Conservation (phyloP, 192 early-diverging fungal genomes). For the Geranomyces variabilis region DNA sequence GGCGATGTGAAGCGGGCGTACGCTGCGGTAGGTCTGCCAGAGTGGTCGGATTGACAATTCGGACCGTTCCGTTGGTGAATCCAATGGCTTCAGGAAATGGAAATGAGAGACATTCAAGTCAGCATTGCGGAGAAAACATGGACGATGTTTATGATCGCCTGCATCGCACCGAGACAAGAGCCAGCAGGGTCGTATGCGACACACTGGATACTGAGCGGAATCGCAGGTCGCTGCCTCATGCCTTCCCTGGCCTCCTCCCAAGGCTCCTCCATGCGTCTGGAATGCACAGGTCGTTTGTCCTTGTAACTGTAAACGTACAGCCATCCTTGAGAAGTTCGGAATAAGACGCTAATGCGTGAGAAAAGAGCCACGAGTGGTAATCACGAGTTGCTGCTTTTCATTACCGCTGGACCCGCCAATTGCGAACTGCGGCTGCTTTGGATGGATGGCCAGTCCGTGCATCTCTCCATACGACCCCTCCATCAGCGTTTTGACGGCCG, state of each 20-base stretch:
- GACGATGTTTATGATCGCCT: no score
- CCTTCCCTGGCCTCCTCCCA: slow-evolving; percentile 29
- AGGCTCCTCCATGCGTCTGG: slow-evolving; percentile 42
- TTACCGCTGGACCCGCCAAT: slow-evolving; percentile 50
- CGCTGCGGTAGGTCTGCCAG: slow-evolving; percentile 40
- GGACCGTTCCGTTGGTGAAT: slow-evolving; percentile 51
- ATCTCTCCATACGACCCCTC: slow-evolving; percentile 48
- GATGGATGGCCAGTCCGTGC: slow-evolving; percentile 45
- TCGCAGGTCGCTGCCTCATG: slow-evolving; percentile 1
- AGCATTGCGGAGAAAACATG: no score
- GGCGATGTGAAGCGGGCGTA: slow-evolving; percentile 7
- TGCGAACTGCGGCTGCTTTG: slow-evolving; percentile 40
- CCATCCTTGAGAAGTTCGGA: slow-evolving; percentile 37
- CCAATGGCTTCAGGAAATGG: slow-evolving; percentile 42
- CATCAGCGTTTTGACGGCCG: slow-evolving; percentile 27
- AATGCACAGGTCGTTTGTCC: slow-evolving; percentile 35
- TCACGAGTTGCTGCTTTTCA: neutral
- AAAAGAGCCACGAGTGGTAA: neutral
- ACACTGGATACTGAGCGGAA: slow-evolving; percentile 12
- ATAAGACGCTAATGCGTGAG: neutral
- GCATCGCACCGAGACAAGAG: neutral
- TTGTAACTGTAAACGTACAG: slow-evolving; percentile 55
- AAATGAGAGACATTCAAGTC: no score
- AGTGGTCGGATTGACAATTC: slow-evolving; percentile 42
- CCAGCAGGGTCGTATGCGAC: slow-evolving; percentile 6